These are phyloP conservation scores for Microascus cirrosus DNA, from an alignment of 2,329 filamentous ascomycete genomes.

Conservation along the genomic window DNA sequence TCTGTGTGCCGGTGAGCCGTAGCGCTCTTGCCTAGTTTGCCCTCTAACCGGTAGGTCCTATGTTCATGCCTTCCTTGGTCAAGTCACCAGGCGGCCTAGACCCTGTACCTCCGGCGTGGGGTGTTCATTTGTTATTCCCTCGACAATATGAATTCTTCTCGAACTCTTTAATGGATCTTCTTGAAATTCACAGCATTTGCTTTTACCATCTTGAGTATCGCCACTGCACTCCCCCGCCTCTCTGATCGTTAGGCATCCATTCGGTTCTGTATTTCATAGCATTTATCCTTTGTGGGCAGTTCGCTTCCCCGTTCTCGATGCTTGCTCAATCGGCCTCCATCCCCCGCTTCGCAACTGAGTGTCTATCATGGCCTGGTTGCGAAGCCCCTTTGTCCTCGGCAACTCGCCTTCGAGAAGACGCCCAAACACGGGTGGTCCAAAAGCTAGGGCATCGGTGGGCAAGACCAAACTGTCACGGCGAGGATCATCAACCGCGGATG, in stretches of 20 bases:
- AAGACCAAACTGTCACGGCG: not conserved
- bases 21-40: not conserved
- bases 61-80: not conserved
- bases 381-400: not conserved
- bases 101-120: not conserved
- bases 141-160: not conserved
- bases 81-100: not conserved
- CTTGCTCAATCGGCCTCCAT: not conserved
- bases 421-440: not conserved
- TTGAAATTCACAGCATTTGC: not conserved
- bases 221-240: not conserved
- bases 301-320: not conserved
- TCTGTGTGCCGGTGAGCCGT: not conserved
- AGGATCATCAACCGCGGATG: not conserved
- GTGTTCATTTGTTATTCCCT: not conserved
- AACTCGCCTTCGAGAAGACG: not conserved
- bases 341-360: not conserved
- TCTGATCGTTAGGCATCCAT: not conserved
- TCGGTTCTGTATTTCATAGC: not conserved
- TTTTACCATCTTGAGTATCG: not conserved
- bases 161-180: not conserved
- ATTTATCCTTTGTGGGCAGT: not conserved
- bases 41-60: not conserved
- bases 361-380: slow-evolving; percentile 2
- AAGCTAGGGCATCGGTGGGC: not conserved